A percentile compares a stretch with the other conserved stretches of the same genome.
Evolutionary conservation across 139 green algal species (phyloP).

Genomic region (Raphidocelis subcapitata): DNA sequence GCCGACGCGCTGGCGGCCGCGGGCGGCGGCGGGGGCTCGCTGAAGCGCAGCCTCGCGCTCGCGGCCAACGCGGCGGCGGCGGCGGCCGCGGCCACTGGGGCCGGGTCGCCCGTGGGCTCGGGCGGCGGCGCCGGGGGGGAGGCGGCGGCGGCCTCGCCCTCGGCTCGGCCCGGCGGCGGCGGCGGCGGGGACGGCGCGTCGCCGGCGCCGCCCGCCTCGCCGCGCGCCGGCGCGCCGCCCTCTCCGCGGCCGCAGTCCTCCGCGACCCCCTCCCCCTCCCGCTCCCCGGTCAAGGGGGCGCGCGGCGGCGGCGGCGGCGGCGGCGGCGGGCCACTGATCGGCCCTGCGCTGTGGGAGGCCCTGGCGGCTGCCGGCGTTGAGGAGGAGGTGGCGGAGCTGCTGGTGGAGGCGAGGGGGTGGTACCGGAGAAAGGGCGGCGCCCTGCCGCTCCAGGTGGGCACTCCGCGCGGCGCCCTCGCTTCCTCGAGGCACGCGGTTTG

Average conservation of each 20-base stretch:
- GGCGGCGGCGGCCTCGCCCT: too few relatives aligned
- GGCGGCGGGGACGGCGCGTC: too few relatives aligned
- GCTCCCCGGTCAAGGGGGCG: conserved; percentile 9
- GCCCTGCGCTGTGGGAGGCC: conserved; percentile 46
- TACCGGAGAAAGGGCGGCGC: conserved; percentile 56
- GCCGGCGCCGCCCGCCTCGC: too few relatives aligned
- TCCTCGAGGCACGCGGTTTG: too few relatives aligned
- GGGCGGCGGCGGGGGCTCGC: not conserved
- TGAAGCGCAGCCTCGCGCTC: not conserved
- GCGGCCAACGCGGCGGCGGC: not conserved
- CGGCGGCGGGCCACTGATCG: conserved; percentile 36
- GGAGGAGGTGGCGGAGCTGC: conserved; percentile 49
- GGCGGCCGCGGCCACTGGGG: not conserved
- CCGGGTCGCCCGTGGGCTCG: not conserved
- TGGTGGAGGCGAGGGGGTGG: conserved; percentile 47
- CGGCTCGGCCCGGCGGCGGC: too few relatives aligned
- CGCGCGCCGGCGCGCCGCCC: too few relatives aligned
- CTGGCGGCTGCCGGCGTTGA: conserved; percentile 42
- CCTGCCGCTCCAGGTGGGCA: conserved; percentile 43
- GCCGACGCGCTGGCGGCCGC: conserved; percentile 37
- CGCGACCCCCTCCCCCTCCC: too few relatives aligned
- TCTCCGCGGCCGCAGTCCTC: too few relatives aligned
- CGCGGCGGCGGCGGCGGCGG: conserved; percentile 13
- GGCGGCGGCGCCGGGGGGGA: not conserved
- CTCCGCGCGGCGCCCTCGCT: too few relatives aligned